Evolutionary conservation across 805 yeast species (phyloP).

Genomic region (Kodamaea kaohsiungensis): DNA sequence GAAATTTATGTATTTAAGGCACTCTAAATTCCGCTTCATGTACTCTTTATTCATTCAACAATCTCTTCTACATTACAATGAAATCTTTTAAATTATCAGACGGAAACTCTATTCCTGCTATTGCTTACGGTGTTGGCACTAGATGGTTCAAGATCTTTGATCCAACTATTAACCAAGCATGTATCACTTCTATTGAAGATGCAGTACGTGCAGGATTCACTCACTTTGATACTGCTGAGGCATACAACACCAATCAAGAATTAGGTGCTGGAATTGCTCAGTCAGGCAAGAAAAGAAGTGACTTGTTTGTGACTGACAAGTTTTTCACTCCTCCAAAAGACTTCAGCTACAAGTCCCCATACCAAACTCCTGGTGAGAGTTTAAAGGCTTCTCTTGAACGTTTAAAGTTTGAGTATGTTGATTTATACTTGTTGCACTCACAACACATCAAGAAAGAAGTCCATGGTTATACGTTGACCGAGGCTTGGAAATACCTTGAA

Average conservation of each 20-base stretch:
- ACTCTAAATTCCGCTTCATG: not conserved
- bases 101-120: conserved; percentile 41
- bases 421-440: conserved; percentile 51
- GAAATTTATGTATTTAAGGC: not conserved
- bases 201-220: conserved; percentile 55
- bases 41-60: not conserved
- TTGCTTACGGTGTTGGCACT: conserved; percentile 45
- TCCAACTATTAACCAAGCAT: conserved; percentile 26
- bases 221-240: conserved; percentile 68
- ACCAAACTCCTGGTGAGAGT: conserved; percentile 40
- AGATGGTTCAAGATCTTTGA: conserved; percentile 38
- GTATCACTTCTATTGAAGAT: conserved; percentile 44
- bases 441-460: conserved; percentile 36
- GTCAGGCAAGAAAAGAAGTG: conserved; percentile 41
- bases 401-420: conserved; percentile 48
- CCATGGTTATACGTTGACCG: conserved; percentile 38
- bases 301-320: conserved; percentile 61
- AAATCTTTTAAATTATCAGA: conserved; percentile 14
- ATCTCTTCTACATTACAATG: not conserved
- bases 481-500: conserved; percentile 76
- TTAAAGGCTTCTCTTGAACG: conserved; percentile 38
- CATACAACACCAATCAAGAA: conserved; percentile 58
- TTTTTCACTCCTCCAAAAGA: conserved; percentile 32
- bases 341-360: conserved; percentile 7
- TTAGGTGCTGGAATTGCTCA: conserved; percentile 51